Conservation (phyloP, 768 basidiomycete species). For the Pleurotus eryngii region DNA sequence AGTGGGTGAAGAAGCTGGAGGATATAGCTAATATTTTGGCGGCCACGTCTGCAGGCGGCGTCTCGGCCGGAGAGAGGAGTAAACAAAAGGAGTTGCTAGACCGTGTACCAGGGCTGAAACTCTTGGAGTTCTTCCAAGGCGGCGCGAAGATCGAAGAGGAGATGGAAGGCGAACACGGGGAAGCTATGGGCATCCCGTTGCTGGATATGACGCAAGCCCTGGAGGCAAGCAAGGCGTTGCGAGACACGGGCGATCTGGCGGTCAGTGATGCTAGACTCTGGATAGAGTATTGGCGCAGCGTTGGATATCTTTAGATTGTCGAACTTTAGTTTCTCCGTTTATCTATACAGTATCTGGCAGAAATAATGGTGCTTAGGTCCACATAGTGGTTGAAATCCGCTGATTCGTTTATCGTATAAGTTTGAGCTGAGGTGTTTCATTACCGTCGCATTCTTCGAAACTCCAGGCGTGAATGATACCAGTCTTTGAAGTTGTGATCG, state of each 20-base stretch:
- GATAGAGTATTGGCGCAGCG: slow-evolving; percentile 11
- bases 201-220: slow-evolving; percentile 8
- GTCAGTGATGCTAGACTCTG: slow-evolving; percentile 6
- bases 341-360: no score
- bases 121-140: slow-evolving; percentile 12
- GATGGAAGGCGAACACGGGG: background rate
- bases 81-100: slow-evolving; percentile 1
- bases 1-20: slow-evolving; percentile 18
- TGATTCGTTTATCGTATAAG: no score
- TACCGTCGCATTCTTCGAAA: no score
- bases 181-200: slow-evolving; percentile 13
- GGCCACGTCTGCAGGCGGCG: background rate
- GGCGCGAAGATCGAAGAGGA: background rate
- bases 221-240: slow-evolving; percentile 1
- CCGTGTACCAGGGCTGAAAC: slow-evolving; percentile 10
- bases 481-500: no score
- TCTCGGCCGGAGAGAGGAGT: background rate
- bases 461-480: no score
- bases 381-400: no score
- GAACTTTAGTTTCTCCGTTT: no score
- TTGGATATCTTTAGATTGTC: background rate
- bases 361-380: no score
- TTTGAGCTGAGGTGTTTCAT: no score
- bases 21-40: background rate
- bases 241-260: background rate